These are phyloP conservation scores for Lentinula lateritia DNA, from an alignment of 768 basidiomycete genomes.

Conservation along the genomic window DNA sequence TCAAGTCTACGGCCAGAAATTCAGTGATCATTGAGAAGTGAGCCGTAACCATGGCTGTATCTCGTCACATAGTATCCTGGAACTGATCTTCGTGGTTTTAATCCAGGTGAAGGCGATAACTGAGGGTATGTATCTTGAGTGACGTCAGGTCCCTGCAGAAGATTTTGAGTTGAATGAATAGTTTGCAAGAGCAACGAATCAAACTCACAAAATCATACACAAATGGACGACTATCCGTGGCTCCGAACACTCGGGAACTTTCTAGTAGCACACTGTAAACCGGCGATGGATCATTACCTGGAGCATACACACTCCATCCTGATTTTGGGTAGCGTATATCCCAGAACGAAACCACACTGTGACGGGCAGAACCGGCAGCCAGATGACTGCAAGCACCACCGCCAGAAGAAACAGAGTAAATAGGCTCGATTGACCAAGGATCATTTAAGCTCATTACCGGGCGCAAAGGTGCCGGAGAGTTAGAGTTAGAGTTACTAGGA, in stretches of 20 bases:
- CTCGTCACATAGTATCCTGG: constrained; percentile 23
- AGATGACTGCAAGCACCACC: constrained; percentile 64
- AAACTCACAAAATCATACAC: constrained; percentile 66
- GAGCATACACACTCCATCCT: constrained; percentile 79
- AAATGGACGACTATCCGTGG: constrained; percentile 70
- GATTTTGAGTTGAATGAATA: neutral
- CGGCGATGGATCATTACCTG: constrained; percentile 73
- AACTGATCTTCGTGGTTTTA: constrained; percentile 21
- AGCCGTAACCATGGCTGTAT: constrained; percentile 16
- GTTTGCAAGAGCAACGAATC: neutral
- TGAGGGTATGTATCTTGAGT: constrained; percentile 48
- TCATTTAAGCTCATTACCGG: constrained; percentile 63
- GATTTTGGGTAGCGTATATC: constrained; percentile 55
- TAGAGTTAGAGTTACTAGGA: constrained; percentile 7
- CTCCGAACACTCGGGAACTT: constrained; percentile 75
- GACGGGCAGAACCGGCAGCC: constrained; percentile 71
- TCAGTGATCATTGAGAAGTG: neutral
- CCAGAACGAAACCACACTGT: constrained; percentile 79
- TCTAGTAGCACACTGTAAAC: constrained; percentile 73
- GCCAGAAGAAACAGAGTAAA: constrained; percentile 72
- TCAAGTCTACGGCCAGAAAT: neutral
- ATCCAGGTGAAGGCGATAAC: constrained; percentile 18
- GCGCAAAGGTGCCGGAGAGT: constrained; percentile 30
- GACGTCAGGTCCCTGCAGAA: constrained; percentile 50
- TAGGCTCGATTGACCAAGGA: constrained; percentile 65